These are phyloP conservation scores for Pythium chondricola DNA, from an alignment of 352 stramenopile genomes.

Conservation along the genomic window DNA sequence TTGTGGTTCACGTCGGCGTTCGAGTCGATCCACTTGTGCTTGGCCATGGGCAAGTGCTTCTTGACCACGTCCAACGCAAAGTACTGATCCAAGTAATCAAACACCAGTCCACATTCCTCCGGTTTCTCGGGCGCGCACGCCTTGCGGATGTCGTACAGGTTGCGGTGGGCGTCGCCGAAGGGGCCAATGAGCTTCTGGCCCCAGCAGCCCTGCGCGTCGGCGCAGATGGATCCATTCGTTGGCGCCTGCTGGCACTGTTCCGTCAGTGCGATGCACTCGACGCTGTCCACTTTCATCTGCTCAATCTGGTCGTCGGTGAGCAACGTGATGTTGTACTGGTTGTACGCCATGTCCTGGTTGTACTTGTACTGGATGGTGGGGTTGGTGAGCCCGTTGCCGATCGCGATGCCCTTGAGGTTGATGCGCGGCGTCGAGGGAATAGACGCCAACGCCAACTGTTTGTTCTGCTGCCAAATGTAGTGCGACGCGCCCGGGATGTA, in stretches of 20 bases:
- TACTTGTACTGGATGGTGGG: slow-evolving; percentile 33
- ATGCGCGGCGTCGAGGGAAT: slow-evolving; percentile 17
- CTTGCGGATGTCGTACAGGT: slow-evolving; percentile 75
- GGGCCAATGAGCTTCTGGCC: slow-evolving; percentile 13
- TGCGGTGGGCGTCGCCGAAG: slow-evolving; percentile 41
- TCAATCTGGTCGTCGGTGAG: slow-evolving; percentile 25
- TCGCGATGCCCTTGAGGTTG: slow-evolving; percentile 46
- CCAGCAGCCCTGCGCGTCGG: not conserved
- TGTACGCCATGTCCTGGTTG: slow-evolving; percentile 52
- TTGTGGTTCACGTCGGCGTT: slow-evolving; percentile 62
- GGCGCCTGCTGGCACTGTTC: slow-evolving; percentile 18
- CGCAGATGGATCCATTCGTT: not conserved
- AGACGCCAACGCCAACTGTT: not conserved
- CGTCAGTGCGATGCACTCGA: slow-evolving; percentile 20
- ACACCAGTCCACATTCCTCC: slow-evolving; percentile 41
- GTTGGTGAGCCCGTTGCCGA: slow-evolving; percentile 50
- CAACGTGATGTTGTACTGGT: slow-evolving; percentile 65
- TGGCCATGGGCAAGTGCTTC: slow-evolving; percentile 1
- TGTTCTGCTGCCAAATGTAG: slow-evolving; percentile 47
- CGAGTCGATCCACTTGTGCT: slow-evolving; percentile 10
- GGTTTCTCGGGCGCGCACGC: slow-evolving; percentile 26
- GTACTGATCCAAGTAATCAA: slow-evolving; percentile 22
- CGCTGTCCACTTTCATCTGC: slow-evolving; percentile 25
- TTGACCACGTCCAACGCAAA: slow-evolving; percentile 16
- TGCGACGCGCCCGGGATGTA: slow-evolving; percentile 52